Base-by-base conservation (phyloP, 2,329 filamentous ascomycete species). In the Cladosporium sp. region DNA sequence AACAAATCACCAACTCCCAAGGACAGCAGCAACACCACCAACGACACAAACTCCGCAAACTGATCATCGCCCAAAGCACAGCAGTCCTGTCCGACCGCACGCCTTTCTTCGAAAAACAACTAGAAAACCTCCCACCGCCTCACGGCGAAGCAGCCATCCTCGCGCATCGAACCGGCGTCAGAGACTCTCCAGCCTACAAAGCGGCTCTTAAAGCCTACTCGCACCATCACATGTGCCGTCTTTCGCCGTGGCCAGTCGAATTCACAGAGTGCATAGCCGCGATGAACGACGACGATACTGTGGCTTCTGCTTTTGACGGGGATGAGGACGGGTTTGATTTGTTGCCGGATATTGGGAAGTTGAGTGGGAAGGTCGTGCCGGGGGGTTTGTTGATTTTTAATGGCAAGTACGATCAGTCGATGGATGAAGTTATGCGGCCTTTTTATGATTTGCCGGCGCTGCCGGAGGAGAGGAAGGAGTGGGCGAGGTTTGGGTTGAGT, bases 381-480 rank as follows among this genome's bases (percentile, higher is more conserved):
- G 72, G 71, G 6, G 71, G 70, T 1, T 61, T 73, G 11, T 69
- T 83, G 36, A 67, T 83, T 0, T 73, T 80, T 57, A 82, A 82
- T 69, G 80, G 79, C 7, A 71, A 74, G 54, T 80, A 76, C 65
- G 81, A 82, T 65, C 76, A 79, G 67, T 75, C 73, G 3, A 71
- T 74, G 65, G 76, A 81, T 66, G 70, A 76, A 34, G 73, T 70
- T 25, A 69, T 76, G n/a, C 68, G 69, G 56, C 74, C 77, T 0
- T 81, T 71, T 67, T 81, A 79, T 65, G 69, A 69, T 6, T 69
- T 70, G 21, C 76, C 75, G 66, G 68, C 69, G 7, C 69, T 70
- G 21, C 76, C 75, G 66, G 77, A 79, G 53, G 51, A 5, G 51
- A 54, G 25, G 51, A 30, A 30, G 16, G 80, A 78, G 68, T 82